These are phyloP conservation scores for Monoraphidium neglectum DNA, from an alignment of 139 green algal species.

Conservation along the genomic window DNA sequence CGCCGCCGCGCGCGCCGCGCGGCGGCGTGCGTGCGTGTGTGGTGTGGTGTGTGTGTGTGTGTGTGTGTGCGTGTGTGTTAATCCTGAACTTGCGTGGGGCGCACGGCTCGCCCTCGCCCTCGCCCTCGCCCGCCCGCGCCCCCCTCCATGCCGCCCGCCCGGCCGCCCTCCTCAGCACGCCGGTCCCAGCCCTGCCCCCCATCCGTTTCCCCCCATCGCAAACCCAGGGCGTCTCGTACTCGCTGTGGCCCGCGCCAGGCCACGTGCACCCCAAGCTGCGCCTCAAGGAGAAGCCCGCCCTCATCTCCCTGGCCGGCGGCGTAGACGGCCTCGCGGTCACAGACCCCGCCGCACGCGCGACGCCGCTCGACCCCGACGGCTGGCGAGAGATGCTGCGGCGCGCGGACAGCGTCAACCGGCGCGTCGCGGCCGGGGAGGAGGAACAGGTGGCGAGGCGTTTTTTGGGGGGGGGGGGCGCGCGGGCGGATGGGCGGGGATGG, in stretches of 20 bases:
- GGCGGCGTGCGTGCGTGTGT: too few relatives aligned
- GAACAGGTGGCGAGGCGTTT: too few relatives aligned
- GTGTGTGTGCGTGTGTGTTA: background rate
- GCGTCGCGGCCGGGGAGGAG: too few relatives aligned
- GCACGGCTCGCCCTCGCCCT: too few relatives aligned
- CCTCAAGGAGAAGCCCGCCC: conserved; percentile 81
- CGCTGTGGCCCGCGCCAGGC: conserved; percentile 41
- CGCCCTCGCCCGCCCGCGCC: too few relatives aligned
- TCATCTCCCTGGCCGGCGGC: conserved; percentile 85
- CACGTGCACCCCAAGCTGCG: conserved; percentile 86
- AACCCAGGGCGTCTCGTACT: conserved; percentile 57
- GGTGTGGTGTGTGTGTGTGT: background rate
- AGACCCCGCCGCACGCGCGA: conserved; percentile 55
- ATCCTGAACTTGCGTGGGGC: too few relatives aligned
- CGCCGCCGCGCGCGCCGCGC: too few relatives aligned
- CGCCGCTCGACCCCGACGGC: conserved; percentile 53
- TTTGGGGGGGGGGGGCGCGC: too few relatives aligned
- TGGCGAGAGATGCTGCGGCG: conserved; percentile 75
- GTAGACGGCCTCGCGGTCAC: conserved; percentile 76
- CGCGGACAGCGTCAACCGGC: conserved; percentile 4
- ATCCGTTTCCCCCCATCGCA: background rate
- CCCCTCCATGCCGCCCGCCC: too few relatives aligned
- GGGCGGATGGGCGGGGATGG: too few relatives aligned
- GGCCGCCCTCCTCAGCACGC: too few relatives aligned
- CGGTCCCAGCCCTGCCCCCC: background rate